phyloP scores from a whole-genome alignment of 805 yeast genomes.

The Hanseniaspora osmophila region DNA sequence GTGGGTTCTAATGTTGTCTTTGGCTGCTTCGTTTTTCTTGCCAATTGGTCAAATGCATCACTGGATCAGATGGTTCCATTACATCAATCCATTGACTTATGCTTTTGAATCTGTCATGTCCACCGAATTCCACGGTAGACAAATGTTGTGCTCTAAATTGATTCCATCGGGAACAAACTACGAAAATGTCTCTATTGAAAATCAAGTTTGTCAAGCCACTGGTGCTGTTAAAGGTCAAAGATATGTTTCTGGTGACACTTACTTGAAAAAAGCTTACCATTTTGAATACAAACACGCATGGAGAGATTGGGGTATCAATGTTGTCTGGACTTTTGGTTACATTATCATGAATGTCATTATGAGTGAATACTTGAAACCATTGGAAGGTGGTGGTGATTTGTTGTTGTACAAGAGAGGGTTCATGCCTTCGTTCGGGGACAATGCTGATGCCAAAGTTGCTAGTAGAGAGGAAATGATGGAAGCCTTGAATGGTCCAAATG shows the following conservation, averaged over 20 bases:
- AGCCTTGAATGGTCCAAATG: slow-evolving; percentile 21
- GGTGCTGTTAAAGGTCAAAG: slow-evolving; percentile 35
- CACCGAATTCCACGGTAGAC: slow-evolving; percentile 41
- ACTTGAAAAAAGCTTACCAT: slow-evolving; percentile 25
- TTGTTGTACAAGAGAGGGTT: slow-evolving; percentile 32
- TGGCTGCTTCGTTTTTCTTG: slow-evolving; percentile 41
- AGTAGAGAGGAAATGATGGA: slow-evolving; percentile 27
- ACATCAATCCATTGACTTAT: slow-evolving; percentile 34
- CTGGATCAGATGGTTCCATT: slow-evolving; percentile 48
- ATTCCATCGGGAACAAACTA: slow-evolving; percentile 48
- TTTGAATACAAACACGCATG: slow-evolving; percentile 36
- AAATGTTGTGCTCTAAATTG: slow-evolving; percentile 34
- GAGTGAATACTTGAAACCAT: slow-evolving; percentile 25
- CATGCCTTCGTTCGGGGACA: slow-evolving; percentile 23
- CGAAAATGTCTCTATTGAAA: slow-evolving; percentile 24
- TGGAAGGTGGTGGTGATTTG: slow-evolving; percentile 28
- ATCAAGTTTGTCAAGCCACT: slow-evolving; percentile 37
- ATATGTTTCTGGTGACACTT: slow-evolving; percentile 38
- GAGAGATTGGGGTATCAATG: slow-evolving; percentile 47
- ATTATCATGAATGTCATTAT: slow-evolving; percentile 23
- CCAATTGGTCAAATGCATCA: slow-evolving; percentile 36
- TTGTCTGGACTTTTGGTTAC: slow-evolving; percentile 32
- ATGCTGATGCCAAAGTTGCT: slow-evolving; percentile 25
- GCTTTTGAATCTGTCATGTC: slow-evolving; percentile 41
- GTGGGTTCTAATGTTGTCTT: slow-evolving; percentile 41